A percentile compares a stretch with the other conserved stretches of the same genome.
These are phyloP conservation scores for Eragrostis tef DNA, from an alignment of 202 grass and related monocot species.

Conservation along the genomic window DNA sequence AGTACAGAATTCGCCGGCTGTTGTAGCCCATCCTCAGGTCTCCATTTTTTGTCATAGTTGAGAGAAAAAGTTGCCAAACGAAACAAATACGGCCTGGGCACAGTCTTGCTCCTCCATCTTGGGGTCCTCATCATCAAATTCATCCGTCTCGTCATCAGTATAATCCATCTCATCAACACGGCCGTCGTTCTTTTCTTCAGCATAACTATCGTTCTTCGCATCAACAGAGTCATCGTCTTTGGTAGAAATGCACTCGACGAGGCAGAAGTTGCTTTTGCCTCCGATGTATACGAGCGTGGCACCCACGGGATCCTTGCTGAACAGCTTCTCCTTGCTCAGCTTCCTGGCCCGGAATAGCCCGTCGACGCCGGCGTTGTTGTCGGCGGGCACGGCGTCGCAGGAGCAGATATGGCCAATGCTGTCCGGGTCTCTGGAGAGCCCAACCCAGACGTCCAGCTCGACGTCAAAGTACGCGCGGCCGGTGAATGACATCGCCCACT, in stretches of 20 bases:
- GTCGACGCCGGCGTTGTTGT: not conserved
- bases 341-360: not conserved
- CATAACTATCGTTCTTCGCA: not conserved
- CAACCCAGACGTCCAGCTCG: not conserved
- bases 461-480: too few species aligned
- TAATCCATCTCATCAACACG: too few species aligned
- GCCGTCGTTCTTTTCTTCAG: not conserved
- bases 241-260: not conserved
- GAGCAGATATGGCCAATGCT: not conserved
- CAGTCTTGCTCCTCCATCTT: too few species aligned
- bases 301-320: not conserved
- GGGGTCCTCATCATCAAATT: too few species aligned
- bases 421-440: not conserved
- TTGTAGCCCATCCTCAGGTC: not conserved
- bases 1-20: not conserved
- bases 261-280: not conserved
- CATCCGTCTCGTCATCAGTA: too few species aligned
- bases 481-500: too few species aligned
- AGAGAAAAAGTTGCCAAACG: not conserved
- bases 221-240: not conserved
- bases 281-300: not conserved
- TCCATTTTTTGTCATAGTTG: constrained; percentile 4
- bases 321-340: not conserved
- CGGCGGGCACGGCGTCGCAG: not conserved
- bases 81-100: not conserved